These are phyloP conservation scores for Dipteronia dyeriana DNA, from an alignment of 345 rosid species.

Conservation along the genomic window DNA sequence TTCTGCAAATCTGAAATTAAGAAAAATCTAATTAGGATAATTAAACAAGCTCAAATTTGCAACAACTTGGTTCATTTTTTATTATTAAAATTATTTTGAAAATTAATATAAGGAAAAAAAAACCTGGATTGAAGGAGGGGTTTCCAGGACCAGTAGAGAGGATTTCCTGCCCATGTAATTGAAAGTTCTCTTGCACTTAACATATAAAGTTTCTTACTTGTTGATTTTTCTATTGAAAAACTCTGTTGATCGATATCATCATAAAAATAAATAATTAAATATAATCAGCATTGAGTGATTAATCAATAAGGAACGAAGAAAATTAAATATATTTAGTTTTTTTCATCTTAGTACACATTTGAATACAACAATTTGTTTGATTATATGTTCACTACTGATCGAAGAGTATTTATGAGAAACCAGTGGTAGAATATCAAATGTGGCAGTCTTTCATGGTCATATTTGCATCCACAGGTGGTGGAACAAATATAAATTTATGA, in stretches of 20 bases:
- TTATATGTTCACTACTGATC: too few species aligned
- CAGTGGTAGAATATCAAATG: too few species aligned
- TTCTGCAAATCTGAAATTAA: slow-evolving; percentile 37
- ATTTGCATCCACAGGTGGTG: slow-evolving; percentile 26
- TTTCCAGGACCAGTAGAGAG: slow-evolving; percentile 50
- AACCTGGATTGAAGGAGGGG: slow-evolving; percentile 31
- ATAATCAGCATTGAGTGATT: too few species aligned
- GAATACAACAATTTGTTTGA: too few species aligned
- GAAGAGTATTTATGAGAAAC: not conserved
- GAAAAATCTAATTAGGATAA: not conserved
- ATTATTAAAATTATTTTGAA: not conserved
- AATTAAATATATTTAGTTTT: too few species aligned
- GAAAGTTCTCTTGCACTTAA: slow-evolving; percentile 39
- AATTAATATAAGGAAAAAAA: not conserved
- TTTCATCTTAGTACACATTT: too few species aligned
- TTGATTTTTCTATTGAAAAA: slow-evolving; percentile 32
- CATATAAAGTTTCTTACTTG: slow-evolving; percentile 27
- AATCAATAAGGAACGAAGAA: too few species aligned
- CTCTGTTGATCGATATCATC: slow-evolving; percentile 14
- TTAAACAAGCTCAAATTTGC: not conserved
- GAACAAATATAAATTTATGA: slow-evolving; percentile 34
- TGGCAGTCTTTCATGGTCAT: slow-evolving; percentile 12
- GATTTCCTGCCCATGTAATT: slow-evolving; percentile 35
- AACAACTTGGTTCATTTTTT: not conserved
- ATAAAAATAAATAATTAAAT: too few species aligned